Conservation (phyloP, 352 stramenopile species). For the Phytophthora syringae region DNA sequence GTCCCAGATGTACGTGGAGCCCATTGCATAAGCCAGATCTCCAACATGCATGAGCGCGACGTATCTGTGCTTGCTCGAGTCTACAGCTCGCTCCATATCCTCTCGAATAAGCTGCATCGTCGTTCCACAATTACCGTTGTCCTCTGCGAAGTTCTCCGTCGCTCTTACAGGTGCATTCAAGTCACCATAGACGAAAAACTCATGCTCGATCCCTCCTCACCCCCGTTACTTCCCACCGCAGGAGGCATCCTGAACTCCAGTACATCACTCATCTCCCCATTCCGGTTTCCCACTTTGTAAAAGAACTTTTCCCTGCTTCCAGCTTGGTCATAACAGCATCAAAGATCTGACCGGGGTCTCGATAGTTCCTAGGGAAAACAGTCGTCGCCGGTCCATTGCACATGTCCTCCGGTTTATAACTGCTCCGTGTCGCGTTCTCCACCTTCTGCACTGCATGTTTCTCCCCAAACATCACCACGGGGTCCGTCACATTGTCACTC, state of each 20-base stretch:
- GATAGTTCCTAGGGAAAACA: slow-evolving; percentile 24
- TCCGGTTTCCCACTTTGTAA: slow-evolving; percentile 43
- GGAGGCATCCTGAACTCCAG: slow-evolving; percentile 42
- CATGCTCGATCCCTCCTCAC: slow-evolving; percentile 39
- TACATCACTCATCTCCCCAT: slow-evolving; percentile 35
- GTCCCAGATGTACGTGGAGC: slow-evolving; percentile 84
- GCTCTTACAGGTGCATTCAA: slow-evolving; percentile 45
- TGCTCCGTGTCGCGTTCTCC: slow-evolving; percentile 27
- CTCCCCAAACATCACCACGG: slow-evolving; percentile 47
- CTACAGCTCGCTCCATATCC: slow-evolving; percentile 39
- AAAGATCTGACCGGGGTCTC: slow-evolving; percentile 48
- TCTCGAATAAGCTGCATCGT: slow-evolving; percentile 45
- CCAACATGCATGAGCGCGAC: slow-evolving; percentile 82
- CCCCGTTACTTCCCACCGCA: slow-evolving; percentile 23
- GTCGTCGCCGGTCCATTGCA: slow-evolving; percentile 35
- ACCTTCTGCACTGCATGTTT: slow-evolving; percentile 20
- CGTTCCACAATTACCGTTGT: slow-evolving; percentile 42
- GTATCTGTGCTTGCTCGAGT: slow-evolving; percentile 52
- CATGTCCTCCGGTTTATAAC: slow-evolving; percentile 43
- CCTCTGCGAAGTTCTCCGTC: slow-evolving; percentile 37
- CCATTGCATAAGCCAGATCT: slow-evolving; percentile 79
- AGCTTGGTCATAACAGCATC: slow-evolving; percentile 50
- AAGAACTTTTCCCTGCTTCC: slow-evolving; percentile 41
- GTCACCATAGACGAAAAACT: slow-evolving; percentile 84
- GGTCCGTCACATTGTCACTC: slow-evolving; percentile 44